phyloP scores from a whole-genome alignment of 164 flowering plant species.

The Chloranthus sessilifolius region DNA sequence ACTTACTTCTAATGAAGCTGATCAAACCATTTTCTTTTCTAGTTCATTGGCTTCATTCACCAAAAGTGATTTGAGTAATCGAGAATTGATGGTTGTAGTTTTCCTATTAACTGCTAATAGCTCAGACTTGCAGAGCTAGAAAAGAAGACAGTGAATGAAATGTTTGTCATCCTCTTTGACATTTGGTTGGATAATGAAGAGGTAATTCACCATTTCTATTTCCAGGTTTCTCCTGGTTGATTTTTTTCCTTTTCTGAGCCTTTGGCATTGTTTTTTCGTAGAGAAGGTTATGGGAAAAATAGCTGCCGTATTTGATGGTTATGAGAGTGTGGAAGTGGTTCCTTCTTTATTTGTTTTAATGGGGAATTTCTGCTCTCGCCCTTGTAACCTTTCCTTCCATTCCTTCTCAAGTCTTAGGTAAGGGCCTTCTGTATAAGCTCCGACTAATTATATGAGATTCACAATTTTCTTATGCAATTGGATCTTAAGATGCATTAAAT shows the following conservation, averaged over 20 bases:
- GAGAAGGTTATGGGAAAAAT: slow-evolving; percentile 86
- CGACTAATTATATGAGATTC: background rate
- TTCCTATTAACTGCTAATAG: slow-evolving; percentile 40
- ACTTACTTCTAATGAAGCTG: background rate
- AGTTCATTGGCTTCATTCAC: background rate
- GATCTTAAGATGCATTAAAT: background rate
- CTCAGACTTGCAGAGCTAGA: slow-evolving; percentile 65
- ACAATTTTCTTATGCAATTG: background rate
- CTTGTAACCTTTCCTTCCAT: slow-evolving; percentile 82
- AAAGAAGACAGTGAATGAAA: slow-evolving; percentile 76
- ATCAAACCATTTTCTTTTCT: background rate
- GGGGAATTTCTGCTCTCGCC: slow-evolving; percentile 94
- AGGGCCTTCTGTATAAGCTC: slow-evolving; percentile 10
- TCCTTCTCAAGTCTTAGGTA: slow-evolving; percentile 76
- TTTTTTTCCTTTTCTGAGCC: slow-evolving; percentile 6
- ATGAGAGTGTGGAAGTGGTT: slow-evolving; percentile 80
- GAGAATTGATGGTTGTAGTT: background rate
- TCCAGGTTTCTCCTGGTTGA: background rate
- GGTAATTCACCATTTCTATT: slow-evolving; percentile 35
- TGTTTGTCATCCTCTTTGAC: slow-evolving; percentile 92
- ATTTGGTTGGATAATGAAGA: slow-evolving; percentile 83
- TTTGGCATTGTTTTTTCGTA: slow-evolving; percentile 22
- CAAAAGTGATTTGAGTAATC: slow-evolving; percentile 4
- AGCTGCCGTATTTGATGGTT: slow-evolving; percentile 70
- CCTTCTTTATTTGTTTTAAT: slow-evolving; percentile 93